These are phyloP conservation scores for Erodium maritimum DNA, from an alignment of 345 rosid genomes.

Conservation along the genomic window DNA sequence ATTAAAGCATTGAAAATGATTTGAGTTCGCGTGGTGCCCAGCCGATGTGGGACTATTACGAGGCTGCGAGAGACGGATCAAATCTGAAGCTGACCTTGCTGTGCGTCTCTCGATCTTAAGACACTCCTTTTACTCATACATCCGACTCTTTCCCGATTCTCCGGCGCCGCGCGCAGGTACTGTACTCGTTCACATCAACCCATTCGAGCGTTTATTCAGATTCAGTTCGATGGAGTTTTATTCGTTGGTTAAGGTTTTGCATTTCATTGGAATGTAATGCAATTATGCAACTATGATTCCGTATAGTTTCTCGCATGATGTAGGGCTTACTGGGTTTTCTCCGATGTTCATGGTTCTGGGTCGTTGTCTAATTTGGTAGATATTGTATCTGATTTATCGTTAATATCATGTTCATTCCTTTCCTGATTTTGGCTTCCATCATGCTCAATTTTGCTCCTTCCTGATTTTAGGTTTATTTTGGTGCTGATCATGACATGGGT, in stretches of 20 bases:
- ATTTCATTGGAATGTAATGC: not conserved
- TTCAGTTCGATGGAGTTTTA: not conserved
- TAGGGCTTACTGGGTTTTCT: not conserved
- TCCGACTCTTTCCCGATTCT: not conserved
- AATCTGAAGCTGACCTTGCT: no score
- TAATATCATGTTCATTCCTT: not conserved
- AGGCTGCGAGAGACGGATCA: no score
- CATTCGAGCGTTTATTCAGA: no score
- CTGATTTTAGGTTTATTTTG: conserved; percentile 2
- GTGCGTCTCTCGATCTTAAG: no score
- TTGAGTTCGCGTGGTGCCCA: no score
- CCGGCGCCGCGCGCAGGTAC: not conserved
- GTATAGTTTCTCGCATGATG: not conserved
- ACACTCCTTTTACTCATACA: no score
- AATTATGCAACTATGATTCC: not conserved
- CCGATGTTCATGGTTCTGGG: not conserved
- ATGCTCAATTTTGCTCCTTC: not conserved
- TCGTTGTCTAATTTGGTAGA: no score
- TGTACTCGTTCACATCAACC: not conserved
- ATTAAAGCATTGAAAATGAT: no score
- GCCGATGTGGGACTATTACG: no score
- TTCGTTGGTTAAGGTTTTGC: not conserved
- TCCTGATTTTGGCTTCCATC: not conserved
- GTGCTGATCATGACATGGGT: conserved; percentile 3
- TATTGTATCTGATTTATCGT: not conserved